Percentiles rank a stretch among this genome's conserved stretches.
phyloP scores from a whole-genome alignment of 192 early-diverging fungal species.

The Umbelopsis isabellina region DNA sequence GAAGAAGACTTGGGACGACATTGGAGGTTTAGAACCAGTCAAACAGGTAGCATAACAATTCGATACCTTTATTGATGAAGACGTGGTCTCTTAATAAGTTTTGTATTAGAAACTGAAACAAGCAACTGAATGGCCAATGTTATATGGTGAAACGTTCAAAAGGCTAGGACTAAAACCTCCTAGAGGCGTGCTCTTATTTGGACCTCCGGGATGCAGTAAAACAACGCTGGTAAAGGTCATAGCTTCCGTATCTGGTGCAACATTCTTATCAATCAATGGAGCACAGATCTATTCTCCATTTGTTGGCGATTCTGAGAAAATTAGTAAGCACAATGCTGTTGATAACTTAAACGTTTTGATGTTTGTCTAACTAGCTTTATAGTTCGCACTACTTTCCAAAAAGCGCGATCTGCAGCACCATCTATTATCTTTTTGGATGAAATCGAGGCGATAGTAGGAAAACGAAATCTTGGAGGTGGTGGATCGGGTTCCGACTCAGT shows the following conservation, averaged over 20 bases:
- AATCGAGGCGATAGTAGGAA: conserved; percentile 95
- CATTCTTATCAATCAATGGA: conserved; percentile 80
- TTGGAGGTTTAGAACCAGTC: conserved; percentile 86
- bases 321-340: conserved; percentile 43
- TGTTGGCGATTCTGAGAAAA: conserved; percentile 87
- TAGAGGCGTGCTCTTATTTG: conserved; percentile 91
- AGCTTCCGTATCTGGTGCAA: conserved; percentile 77
- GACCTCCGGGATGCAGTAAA: conserved; percentile 98
- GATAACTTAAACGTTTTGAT: not conserved
- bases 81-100: not conserved
- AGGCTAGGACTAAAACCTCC: conserved; percentile 82
- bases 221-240: conserved; percentile 91
- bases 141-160: conserved; percentile 65
- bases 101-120: conserved; percentile 64
- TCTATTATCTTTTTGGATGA: conserved; percentile 97
- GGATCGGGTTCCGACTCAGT: conserved; percentile 68
- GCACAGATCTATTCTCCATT: conserved; percentile 77
- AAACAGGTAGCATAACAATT: conserved; percentile 58
- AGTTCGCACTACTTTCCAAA: conserved; percentile 79
- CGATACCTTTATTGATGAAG: not conserved
- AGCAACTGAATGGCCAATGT: conserved; percentile 88
- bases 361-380: not conserved
- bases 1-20: conserved; percentile 73
- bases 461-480: conserved; percentile 63
- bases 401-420: conserved; percentile 78